phyloP scores from a whole-genome alignment of 2,329 filamentous ascomycete genomes.

The Zalaria obscura region DNA sequence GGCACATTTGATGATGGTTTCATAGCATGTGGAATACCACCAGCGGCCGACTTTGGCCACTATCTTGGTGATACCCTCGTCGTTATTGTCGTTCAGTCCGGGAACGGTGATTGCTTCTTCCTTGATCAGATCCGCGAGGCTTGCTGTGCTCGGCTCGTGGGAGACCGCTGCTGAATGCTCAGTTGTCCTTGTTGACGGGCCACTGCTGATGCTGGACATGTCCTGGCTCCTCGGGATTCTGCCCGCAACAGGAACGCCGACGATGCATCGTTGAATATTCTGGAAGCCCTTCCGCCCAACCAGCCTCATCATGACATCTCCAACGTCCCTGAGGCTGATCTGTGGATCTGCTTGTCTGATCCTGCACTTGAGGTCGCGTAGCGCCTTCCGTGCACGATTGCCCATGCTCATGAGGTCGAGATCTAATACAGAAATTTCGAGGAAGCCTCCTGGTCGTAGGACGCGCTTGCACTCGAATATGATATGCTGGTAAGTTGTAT shows the following conservation, averaged over 20 bases:
- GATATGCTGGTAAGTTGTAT: conserved; percentile 54
- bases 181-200: background rate
- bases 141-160: conserved; percentile 5
- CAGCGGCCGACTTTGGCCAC: conserved; percentile 83
- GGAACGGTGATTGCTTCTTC: conserved; percentile 33
- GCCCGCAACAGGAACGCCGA: conserved; percentile 58
- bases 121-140: conserved; percentile 18
- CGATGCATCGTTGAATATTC: conserved; percentile 59
- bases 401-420: conserved; percentile 76
- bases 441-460: conserved; percentile 60
- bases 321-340: conserved; percentile 42
- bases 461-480: conserved; percentile 65
- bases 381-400: conserved; percentile 49
- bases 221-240: conserved; percentile 25
- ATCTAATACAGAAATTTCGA: conserved; percentile 68
- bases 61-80: conserved; percentile 82
- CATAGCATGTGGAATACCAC: conserved; percentile 95
- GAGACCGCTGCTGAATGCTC: conserved; percentile 1
- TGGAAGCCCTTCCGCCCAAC: conserved; percentile 57
- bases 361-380: conserved; percentile 57
- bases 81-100: conserved; percentile 31
- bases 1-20: conserved; percentile 42
- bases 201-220: conserved; percentile 1
- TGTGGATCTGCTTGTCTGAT: conserved; percentile 48
- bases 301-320: conserved; percentile 45